Conservation (phyloP, 2,329 filamentous ascomycete genomes). For the Dactylellina sp. region DNA sequence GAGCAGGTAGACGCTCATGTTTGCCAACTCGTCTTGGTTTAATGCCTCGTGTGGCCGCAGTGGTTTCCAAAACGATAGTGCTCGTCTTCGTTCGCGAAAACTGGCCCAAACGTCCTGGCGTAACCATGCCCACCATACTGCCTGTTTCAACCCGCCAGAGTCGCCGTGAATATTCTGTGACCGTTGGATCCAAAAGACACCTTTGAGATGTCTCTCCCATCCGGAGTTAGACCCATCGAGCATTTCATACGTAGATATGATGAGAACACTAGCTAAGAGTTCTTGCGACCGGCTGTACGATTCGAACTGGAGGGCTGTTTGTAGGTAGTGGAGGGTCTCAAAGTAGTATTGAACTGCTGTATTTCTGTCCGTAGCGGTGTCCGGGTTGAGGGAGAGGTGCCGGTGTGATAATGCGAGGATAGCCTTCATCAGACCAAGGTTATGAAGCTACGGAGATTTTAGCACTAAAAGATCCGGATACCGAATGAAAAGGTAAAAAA, state of each 20-base stretch:
- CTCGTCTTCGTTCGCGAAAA: slow-evolving; percentile 70
- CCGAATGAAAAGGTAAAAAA: slow-evolving; percentile 66
- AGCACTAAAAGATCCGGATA: slow-evolving; percentile 61
- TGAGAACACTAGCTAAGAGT: slow-evolving; percentile 71
- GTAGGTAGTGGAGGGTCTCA: slow-evolving; percentile 73
- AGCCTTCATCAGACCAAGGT: slow-evolving; percentile 71
- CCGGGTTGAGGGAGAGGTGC: slow-evolving; percentile 66
- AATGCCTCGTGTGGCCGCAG: slow-evolving; percentile 67
- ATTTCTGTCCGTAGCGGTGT: slow-evolving; percentile 62
- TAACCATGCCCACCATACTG: slow-evolving; percentile 76
- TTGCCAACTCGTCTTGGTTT: slow-evolving; percentile 69
- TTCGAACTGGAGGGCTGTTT: slow-evolving; percentile 71
- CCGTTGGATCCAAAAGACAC: slow-evolving; percentile 75
- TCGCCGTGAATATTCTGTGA: slow-evolving; percentile 73
- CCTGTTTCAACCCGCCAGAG: slow-evolving; percentile 69
- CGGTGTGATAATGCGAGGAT: slow-evolving; percentile 70
- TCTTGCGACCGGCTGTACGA: slow-evolving; percentile 71
- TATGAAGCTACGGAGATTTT: slow-evolving; percentile 66
- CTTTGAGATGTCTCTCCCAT: slow-evolving; percentile 74
- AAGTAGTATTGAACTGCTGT: slow-evolving; percentile 70
- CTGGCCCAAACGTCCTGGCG: slow-evolving; percentile 76
- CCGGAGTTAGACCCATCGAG: slow-evolving; percentile 70
- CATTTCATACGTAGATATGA: slow-evolving; percentile 76
- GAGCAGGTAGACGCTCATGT: slow-evolving; percentile 69
- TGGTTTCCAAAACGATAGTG: slow-evolving; percentile 72